A percentile compares a stretch with the other conserved stretches of the same genome.
phyloP scores from a whole-genome alignment of 2,329 filamentous ascomycete genomes.

The Passalora sequoiae region DNA sequence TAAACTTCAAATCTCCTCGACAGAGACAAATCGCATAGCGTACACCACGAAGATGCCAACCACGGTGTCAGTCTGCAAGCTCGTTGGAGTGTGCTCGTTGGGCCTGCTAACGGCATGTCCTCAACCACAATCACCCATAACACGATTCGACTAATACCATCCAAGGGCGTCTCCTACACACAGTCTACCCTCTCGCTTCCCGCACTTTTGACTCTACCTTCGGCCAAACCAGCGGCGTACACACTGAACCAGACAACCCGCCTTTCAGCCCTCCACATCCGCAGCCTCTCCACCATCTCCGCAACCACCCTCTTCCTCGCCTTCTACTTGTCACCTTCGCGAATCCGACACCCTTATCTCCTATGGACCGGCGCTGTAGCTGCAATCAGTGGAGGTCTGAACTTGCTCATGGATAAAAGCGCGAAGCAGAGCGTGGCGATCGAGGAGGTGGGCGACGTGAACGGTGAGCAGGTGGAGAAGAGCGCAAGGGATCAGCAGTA shows the following conservation, averaged over 20 bases:
- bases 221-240: constrained; percentile 63
- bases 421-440: constrained; percentile 22
- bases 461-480: constrained; percentile 47
- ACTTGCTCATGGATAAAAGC: constrained; percentile 30
- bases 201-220: constrained; percentile 72
- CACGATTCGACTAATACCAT: constrained; percentile 9
- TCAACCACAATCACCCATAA: not conserved
- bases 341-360: constrained; percentile 79
- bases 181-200: constrained; percentile 73
- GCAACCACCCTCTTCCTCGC: constrained; percentile 69
- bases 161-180: constrained; percentile 84
- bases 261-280: constrained; percentile 63
- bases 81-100: constrained; percentile 84
- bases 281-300: constrained; percentile 63
- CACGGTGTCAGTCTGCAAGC: constrained; percentile 76
- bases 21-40: not conserved
- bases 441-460: constrained; percentile 36
- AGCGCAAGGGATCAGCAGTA: constrained; percentile 40
- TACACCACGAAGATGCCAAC: constrained; percentile 28
- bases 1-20: not conserved
- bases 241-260: constrained; percentile 57
- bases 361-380: constrained; percentile 74
- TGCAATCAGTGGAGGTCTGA: constrained; percentile 40
- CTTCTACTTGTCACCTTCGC: constrained; percentile 68
- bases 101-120: constrained; percentile 53